These are phyloP conservation scores for Astragalus glycyphyllos DNA, from an alignment of 306 rosid genomes.

Conservation along the genomic window DNA sequence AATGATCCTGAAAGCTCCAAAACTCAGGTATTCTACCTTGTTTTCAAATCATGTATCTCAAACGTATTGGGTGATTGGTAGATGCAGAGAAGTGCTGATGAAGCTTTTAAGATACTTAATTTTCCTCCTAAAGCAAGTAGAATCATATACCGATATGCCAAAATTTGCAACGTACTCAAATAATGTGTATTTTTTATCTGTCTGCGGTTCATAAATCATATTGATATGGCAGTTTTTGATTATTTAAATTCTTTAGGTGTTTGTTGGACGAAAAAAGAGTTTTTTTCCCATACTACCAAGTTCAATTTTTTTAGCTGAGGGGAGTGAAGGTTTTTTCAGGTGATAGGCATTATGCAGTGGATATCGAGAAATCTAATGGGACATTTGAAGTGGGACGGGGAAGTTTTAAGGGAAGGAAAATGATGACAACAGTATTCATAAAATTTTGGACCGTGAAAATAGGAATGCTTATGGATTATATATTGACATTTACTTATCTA, in stretches of 20 bases:
- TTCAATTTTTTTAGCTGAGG: background rate
- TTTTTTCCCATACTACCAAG: background rate
- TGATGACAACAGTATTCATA: background rate
- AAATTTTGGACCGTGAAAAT: constrained; percentile 7
- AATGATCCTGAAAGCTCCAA: constrained; percentile 84
- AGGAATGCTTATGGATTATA: constrained; percentile 4
- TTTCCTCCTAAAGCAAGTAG: constrained; percentile 25
- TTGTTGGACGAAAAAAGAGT: background rate
- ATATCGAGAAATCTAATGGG: background rate
- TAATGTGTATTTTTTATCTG: background rate
- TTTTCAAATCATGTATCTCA: constrained; percentile 10
- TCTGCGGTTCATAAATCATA: background rate
- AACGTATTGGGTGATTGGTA: constrained; percentile 7
- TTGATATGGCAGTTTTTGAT: background rate
- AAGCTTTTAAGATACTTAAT: constrained; percentile 13
- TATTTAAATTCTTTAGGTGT: background rate
- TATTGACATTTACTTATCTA: constrained; percentile 1
- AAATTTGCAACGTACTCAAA: background rate
- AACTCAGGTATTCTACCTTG: constrained; percentile 64
- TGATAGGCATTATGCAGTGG: constrained; percentile 9
- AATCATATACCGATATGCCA: background rate
- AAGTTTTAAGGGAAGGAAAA: constrained; percentile 23
- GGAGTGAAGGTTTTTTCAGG: constrained; percentile 2
- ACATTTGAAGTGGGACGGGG: constrained; percentile 9
- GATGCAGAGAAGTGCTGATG: constrained; percentile 19